Evolutionary conservation across 148 eudicot genomes (phyloP).

Genomic region (Agrostemma githago): DNA sequence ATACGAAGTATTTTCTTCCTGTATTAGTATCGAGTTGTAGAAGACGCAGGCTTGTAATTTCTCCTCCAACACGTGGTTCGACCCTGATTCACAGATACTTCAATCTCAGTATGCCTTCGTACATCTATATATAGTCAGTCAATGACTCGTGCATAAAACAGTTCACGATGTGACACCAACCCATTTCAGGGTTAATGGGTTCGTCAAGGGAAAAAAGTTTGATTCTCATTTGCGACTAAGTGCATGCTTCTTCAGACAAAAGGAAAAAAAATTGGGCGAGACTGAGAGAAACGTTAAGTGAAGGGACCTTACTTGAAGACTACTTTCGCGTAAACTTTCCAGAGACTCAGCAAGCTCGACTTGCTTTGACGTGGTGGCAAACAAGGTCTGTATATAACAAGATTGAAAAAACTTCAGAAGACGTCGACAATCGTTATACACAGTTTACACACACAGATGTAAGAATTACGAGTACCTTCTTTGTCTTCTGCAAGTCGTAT

Average conservation of each 20-base stretch:
- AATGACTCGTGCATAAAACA: neutral
- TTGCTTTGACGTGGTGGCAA: slow-evolving; percentile 91
- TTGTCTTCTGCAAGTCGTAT: slow-evolving; percentile 90
- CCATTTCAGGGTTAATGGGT: neutral
- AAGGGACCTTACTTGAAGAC: slow-evolving; percentile 48
- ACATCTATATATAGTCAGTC: neutral
- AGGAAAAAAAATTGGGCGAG: neutral
- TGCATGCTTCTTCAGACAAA: too few species aligned
- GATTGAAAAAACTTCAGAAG: neutral
- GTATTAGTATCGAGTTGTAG: slow-evolving; percentile 24
- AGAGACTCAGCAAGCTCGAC: slow-evolving; percentile 83
- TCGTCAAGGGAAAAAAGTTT: too few species aligned
- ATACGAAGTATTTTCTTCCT: neutral
- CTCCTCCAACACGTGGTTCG: slow-evolving; percentile 47
- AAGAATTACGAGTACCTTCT: slow-evolving; percentile 47
- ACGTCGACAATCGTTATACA: neutral
- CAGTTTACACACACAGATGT: too few species aligned
- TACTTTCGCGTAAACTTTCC: slow-evolving; percentile 62
- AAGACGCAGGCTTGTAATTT: slow-evolving; percentile 35
- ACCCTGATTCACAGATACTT: slow-evolving; percentile 32
- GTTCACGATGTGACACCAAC: neutral
- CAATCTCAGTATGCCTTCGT: slow-evolving; percentile 3
- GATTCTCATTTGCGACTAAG: too few species aligned
- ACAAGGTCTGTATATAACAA: slow-evolving; percentile 42
- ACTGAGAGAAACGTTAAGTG: neutral